Evolutionary conservation across 2,329 filamentous ascomycete species (phyloP).

Genomic region (Diaporthe longicolla): DNA sequence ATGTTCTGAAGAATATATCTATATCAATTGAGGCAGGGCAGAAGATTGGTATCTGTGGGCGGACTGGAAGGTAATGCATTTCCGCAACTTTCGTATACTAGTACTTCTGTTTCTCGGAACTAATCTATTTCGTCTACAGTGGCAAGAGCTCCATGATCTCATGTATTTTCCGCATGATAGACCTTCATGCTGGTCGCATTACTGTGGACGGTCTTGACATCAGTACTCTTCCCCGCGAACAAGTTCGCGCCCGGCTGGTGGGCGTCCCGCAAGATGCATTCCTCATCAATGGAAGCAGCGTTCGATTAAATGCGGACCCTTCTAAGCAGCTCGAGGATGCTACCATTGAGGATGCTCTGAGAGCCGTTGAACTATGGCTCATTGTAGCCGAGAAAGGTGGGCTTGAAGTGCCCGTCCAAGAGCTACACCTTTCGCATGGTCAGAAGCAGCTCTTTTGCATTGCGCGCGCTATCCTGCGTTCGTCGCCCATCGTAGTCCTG

Average conservation of each 20-base stretch:
- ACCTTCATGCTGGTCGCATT: slow-evolving; percentile 55
- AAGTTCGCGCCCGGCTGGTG: slow-evolving; percentile 53
- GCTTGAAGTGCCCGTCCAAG: slow-evolving; percentile 11
- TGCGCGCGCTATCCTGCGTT: slow-evolving; percentile 54
- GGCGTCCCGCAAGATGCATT: slow-evolving; percentile 66
- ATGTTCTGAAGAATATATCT: slow-evolving; percentile 47
- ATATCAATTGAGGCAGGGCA: slow-evolving; percentile 50
- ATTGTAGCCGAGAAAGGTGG: slow-evolving; percentile 39
- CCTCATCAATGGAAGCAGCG: slow-evolving; percentile 58
- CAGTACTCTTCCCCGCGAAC: slow-evolving; percentile 45
- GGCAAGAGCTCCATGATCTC: slow-evolving; percentile 48
- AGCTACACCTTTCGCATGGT: neutral
- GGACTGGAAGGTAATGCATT: neutral
- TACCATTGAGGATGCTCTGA: slow-evolving; percentile 49
- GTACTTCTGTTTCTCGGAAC: neutral
- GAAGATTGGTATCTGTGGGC: slow-evolving; percentile 50
- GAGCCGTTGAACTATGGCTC: slow-evolving; percentile 58
- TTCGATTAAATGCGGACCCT: slow-evolving; percentile 11
- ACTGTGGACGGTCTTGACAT: slow-evolving; percentile 60
- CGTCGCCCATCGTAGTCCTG: neutral
- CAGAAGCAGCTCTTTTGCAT: slow-evolving; percentile 61
- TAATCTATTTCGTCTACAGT: slow-evolving; percentile 41
- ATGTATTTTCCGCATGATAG: slow-evolving; percentile 60
- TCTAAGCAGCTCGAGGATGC: neutral
- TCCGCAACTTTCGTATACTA: neutral